Percentiles rank a stretch among this genome's conserved stretches.
Evolutionary conservation across 75 land plant species (phyloP).

Genomic region (Picea glauca): DNA sequence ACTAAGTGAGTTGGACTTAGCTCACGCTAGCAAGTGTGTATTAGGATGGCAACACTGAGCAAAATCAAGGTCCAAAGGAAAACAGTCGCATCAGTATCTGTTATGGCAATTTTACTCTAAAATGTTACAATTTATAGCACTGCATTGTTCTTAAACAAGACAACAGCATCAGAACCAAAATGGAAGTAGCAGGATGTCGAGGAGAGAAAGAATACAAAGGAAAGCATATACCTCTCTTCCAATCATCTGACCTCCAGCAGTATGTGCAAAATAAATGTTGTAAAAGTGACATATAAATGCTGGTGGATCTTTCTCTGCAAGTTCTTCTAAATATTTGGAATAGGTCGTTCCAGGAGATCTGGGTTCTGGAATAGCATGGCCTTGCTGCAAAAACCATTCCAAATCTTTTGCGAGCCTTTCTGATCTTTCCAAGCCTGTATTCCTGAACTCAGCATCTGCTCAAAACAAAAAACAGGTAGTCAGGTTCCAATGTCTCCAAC

Average conservation of each 20-base stretch:
- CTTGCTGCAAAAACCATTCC: constrained; percentile 75
- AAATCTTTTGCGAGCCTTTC: constrained; percentile 60
- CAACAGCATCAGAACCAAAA: background rate
- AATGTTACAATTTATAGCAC: background rate
- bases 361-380: constrained; percentile 75
- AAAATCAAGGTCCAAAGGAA: too few species aligned
- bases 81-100: too few species aligned
- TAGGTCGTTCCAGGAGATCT: constrained; percentile 64
- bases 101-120: too few species aligned
- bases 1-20: too few species aligned
- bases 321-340: constrained; percentile 59
- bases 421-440: constrained; percentile 85
- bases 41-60: too few species aligned
- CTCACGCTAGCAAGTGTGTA: too few species aligned
- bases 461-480: background rate
- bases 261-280: constrained; percentile 89
- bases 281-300: constrained; percentile 89
- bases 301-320: constrained; percentile 75
- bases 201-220: background rate
- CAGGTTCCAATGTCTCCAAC: background rate
- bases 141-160: background rate
- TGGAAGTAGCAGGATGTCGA: background rate
- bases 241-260: constrained; percentile 88
- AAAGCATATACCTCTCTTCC: constrained; percentile 64
- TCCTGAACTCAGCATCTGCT: constrained; percentile 83